A percentile compares a stretch with the other conserved stretches of the same genome.
Conservation (phyloP, 495 filamentous ascomycete species). For the Tuber indicum region DNA sequence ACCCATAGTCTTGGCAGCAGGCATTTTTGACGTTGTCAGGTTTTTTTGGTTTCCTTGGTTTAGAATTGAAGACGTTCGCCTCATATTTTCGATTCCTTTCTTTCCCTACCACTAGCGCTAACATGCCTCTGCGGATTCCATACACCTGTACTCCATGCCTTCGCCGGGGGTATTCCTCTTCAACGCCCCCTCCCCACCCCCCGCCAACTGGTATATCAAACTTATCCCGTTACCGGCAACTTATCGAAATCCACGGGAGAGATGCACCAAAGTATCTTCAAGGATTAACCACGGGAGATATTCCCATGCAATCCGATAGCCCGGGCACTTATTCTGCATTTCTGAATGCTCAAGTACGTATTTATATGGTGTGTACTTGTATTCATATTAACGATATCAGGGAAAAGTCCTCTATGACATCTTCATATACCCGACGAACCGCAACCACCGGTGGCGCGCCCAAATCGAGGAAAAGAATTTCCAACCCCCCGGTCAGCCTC, state of each 20-base stretch:
- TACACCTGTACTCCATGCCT: neutral
- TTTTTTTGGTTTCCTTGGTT: too few relatives aligned
- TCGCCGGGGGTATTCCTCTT: neutral
- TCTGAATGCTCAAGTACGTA: constrained; percentile 55
- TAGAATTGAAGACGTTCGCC: neutral
- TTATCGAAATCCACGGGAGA: constrained; percentile 69
- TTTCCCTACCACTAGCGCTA: neutral
- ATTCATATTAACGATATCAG: constrained; percentile 38
- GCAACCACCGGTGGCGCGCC: constrained; percentile 18
- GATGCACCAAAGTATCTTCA: constrained; percentile 82
- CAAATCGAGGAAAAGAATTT: constrained; percentile 19
- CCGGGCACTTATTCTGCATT: constrained; percentile 69
- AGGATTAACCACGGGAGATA: constrained; percentile 72
- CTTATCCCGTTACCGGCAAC: constrained; percentile 59
- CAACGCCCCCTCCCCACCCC: constrained; percentile 22
- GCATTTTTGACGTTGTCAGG: neutral
- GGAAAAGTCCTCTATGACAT: constrained; percentile 81
- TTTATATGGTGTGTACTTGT: neutral
- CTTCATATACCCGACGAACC: constrained; percentile 65
- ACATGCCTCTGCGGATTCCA: neutral
- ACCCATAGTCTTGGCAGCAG: neutral
- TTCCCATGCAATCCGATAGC: constrained; percentile 46
- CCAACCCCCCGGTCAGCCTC: neutral
- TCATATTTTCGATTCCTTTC: neutral
- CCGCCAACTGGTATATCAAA: constrained; percentile 49